Percentiles rank a stretch among this genome's conserved stretches.
These are phyloP conservation scores for Albifimbria verrucaria DNA, from an alignment of 2,329 filamentous ascomycete genomes.

Conservation along the genomic window DNA sequence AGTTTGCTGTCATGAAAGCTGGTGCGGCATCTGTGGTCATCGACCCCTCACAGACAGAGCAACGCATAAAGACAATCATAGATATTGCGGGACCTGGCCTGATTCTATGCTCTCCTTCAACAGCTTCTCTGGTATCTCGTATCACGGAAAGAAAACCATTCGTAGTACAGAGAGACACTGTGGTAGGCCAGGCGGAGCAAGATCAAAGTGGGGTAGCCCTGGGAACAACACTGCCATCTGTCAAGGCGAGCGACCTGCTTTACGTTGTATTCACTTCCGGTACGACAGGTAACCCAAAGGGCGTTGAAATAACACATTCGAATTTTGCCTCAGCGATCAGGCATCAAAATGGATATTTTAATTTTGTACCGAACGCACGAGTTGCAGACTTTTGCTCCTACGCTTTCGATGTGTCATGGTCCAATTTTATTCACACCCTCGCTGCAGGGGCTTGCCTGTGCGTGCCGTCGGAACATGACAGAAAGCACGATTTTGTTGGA, in stretches of 20 bases:
- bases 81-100: neutral
- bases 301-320: slow-evolving; percentile 4
- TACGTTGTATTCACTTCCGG: slow-evolving; percentile 15
- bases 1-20: neutral
- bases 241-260: neutral
- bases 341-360: slow-evolving; percentile 4
- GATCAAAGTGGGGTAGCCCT: neutral
- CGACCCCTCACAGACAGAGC: neutral
- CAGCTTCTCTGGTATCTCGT: neutral
- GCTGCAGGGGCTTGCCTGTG: slow-evolving; percentile 15
- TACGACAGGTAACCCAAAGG: slow-evolving; percentile 12
- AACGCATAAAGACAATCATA: neutral
- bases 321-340: slow-evolving; percentile 1
- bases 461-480: slow-evolving; percentile 13
- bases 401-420: slow-evolving; percentile 11
- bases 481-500: slow-evolving; percentile 7
- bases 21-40: neutral
- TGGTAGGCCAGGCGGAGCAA: neutral
- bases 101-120: neutral
- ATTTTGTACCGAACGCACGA: neutral
- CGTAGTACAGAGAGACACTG: neutral
- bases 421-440: slow-evolving; percentile 8
- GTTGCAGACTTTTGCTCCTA: slow-evolving; percentile 16
- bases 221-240: neutral
- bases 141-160: neutral